Evolutionary conservation across 169 alveolate species (phyloP), one percentile per base, ranked within the genome.

Genomic region (Plasmodium inui): DNA sequence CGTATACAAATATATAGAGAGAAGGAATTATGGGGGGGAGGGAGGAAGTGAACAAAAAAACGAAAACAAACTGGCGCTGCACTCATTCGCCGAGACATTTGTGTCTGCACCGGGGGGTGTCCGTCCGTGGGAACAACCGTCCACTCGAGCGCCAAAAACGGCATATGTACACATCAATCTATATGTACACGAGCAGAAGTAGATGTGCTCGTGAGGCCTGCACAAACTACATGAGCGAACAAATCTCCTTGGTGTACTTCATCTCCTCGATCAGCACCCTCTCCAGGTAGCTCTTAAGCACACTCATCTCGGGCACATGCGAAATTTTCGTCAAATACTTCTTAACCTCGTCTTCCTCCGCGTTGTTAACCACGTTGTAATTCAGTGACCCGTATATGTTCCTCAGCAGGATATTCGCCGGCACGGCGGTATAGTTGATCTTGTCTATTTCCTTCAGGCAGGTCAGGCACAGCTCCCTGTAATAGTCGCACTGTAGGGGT

Each of bases 381-480:
- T 88, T 28, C 50, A 55, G 10, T 3, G 94, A 88, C 0, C 94
- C 94, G 81, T 88, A 88, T 55, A 88, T 88, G 55, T 57, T 88
- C 39, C 89, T 88, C 71, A 88, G 73, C 94, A 88, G 78, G 67
- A 88, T 80, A 61, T 79, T 88, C 70, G 94, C 94, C 12, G 94
- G 94, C 50, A 79, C 53, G 2, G 86, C 26, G 50, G 44, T 39
- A 17, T 79, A 84, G 34, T 88, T 88, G 32, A 88, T 88, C 61
- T 88, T 88, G 84, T 88, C 94, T 30, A 88, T 70, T 88, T 88
- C 94, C 82, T 88, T 88, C 22, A 88, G 50, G 30, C 94, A 88
- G n/a, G 73, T n/a, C 82, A 88, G 82, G 41, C 89, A 78, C 30
- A 88, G 44, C 70, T 71, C 84, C 57, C 89, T 53, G 84, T 88